Percentiles rank a stretch among this genome's conserved stretches.
Evolutionary conservation across 2,329 filamentous ascomycete species (phyloP).

Genomic region (Neoscytalidium dimidiatum): DNA sequence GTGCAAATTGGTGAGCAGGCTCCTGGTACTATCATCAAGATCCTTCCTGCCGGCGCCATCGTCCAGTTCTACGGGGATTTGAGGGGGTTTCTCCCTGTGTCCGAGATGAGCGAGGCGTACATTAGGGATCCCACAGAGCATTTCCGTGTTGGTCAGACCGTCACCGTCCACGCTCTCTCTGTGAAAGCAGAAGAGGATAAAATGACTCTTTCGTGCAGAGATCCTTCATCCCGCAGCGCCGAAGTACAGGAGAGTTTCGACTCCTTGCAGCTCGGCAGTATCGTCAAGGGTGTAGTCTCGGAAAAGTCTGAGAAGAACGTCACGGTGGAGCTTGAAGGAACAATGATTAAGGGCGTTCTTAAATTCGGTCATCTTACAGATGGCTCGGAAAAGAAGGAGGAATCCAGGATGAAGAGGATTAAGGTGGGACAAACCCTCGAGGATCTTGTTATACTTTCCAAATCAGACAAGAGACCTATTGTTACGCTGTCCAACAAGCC

Average conservation of each 20-base stretch:
- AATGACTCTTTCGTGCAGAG: constrained; percentile 90
- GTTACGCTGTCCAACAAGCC: constrained; percentile 82
- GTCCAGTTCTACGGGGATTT: constrained; percentile 90
- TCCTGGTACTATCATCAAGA: constrained; percentile 82
- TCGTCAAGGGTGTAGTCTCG: constrained; percentile 71
- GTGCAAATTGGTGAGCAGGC: constrained; percentile 74
- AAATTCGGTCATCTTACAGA: constrained; percentile 80
- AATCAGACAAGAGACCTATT: constrained; percentile 73
- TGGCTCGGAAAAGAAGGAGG: constrained; percentile 76
- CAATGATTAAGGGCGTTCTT: constrained; percentile 75
- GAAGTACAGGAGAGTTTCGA: constrained; percentile 74
- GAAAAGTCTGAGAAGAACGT: constrained; percentile 47
- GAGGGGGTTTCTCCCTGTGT: constrained; percentile 84
- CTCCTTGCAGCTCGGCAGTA: constrained; percentile 69
- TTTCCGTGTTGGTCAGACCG: constrained; percentile 86
- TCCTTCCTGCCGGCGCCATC: constrained; percentile 76
- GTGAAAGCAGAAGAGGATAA: constrained; percentile 71
- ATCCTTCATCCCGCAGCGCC: constrained; percentile 75
- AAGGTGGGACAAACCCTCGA: constrained; percentile 80
- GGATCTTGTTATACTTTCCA: constrained; percentile 84
- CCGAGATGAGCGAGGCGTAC: constrained; percentile 97
- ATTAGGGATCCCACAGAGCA: constrained; percentile 88
- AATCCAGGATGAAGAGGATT: constrained; percentile 76
- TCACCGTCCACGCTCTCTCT: constrained; percentile 84
- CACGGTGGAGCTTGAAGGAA: constrained; percentile 72